phyloP scores from a whole-genome alignment of 2,329 filamentous ascomycete genomes.

The Sphaceloma murrayae region DNA sequence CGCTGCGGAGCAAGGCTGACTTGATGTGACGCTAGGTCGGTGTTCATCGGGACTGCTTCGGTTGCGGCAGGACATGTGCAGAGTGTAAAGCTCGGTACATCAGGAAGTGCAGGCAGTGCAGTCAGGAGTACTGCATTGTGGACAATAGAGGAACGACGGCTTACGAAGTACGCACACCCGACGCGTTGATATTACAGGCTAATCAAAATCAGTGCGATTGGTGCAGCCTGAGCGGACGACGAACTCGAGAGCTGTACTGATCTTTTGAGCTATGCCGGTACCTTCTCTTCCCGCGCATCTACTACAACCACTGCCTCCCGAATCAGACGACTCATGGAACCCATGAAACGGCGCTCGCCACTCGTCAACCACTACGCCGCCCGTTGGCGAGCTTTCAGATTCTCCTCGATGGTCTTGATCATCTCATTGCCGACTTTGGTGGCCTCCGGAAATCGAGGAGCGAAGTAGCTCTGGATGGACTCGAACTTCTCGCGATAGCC shows the following conservation, averaged over 20 bases:
- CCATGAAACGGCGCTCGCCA: neutral
- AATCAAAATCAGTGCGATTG: constrained; percentile 29
- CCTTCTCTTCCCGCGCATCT: neutral
- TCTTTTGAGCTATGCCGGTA: neutral
- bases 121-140: constrained; percentile 69
- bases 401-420: constrained; percentile 90
- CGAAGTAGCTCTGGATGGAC: constrained; percentile 82
- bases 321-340: neutral
- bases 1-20: no score
- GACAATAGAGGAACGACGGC: constrained; percentile 73
- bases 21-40: no score
- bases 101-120: constrained; percentile 60
- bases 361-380: constrained; percentile 9
- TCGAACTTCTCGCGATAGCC: constrained; percentile 88
- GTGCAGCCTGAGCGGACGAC: constrained; percentile 30
- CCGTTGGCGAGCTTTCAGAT: constrained; percentile 46
- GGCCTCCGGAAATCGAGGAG: constrained; percentile 79
- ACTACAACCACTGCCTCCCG: no score
- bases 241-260: constrained; percentile 31
- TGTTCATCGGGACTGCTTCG: constrained; percentile 67
- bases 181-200: neutral
- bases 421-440: constrained; percentile 86
- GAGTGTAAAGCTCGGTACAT: constrained; percentile 65
- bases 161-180: constrained; percentile 37
- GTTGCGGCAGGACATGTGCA: constrained; percentile 73